Conservation (phyloP, 108 stramenopile genomes). For the Nitzschia sp. region DNA sequence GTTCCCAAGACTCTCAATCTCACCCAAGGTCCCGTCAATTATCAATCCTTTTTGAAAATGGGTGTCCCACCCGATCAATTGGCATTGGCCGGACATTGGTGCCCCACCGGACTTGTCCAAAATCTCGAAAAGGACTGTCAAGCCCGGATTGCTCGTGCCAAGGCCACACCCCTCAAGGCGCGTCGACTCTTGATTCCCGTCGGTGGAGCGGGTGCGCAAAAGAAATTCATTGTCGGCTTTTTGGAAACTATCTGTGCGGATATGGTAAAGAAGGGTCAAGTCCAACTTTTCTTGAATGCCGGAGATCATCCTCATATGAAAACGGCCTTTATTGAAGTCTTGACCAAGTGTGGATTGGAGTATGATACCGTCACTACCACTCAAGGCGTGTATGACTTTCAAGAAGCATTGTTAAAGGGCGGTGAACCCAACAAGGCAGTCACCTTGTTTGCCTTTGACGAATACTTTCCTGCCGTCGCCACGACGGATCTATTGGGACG, state of each 20-base stretch:
- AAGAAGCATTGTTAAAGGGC: conserved; percentile 48
- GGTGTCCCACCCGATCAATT: conserved; percentile 65
- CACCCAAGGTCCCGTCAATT: conserved; percentile 90
- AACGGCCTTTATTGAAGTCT: conserved; percentile 65
- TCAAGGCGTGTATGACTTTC: conserved; percentile 64
- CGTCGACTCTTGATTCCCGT: conserved; percentile 86
- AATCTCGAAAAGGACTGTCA: conserved; percentile 69
- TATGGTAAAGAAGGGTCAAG: conserved; percentile 63
- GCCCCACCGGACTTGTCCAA: conserved; percentile 77
- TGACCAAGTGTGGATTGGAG: conserved; percentile 59
- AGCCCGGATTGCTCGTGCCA: conserved; percentile 60
- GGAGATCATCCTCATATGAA: conserved; percentile 91
- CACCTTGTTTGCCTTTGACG: conserved; percentile 84
- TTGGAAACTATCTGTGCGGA: conserved; percentile 54
- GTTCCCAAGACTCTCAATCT: conserved; percentile 87
- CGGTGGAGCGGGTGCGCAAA: conserved; percentile 91
- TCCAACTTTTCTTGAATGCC: conserved; percentile 89
- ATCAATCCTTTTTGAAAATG: conserved; percentile 80
- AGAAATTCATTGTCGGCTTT: conserved; percentile 79
- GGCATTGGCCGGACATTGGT: conserved; percentile 83
- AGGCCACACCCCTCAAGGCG: conserved; percentile 36
- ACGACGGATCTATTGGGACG: conserved; percentile 89
- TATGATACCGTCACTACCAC: conserved; percentile 67
- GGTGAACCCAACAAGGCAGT: conserved; percentile 51
- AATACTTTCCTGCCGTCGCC: conserved; percentile 92